Base-by-base conservation (phyloP, 495 filamentous ascomycete genomes). In the Trichodelitschia bisporula region DNA sequence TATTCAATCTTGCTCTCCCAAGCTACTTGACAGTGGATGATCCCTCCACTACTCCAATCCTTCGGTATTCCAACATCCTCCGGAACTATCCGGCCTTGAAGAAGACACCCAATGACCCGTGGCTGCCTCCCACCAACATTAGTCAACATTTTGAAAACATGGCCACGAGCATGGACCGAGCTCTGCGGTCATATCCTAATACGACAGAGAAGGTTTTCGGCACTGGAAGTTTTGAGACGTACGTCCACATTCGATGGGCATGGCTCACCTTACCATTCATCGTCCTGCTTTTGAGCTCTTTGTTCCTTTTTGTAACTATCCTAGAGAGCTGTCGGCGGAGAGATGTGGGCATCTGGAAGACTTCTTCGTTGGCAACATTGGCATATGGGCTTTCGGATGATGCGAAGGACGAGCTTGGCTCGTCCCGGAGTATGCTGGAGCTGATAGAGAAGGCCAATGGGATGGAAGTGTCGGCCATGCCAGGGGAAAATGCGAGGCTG, bases 341-440 rank as follows among this genome's bases (percentile, higher is more conserved):
- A 19, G 38, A 37, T 2, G 32, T 43, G 3, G 40, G 40, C 1
- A 30, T 43, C 9, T 37, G 40, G 34, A 43, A 43, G 30, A 43
- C 36, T 6, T 43, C 40, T 2, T 36, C 40, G 12, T 17, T 43
- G 9, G 40, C 40, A n/a, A 33, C 34, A 4, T 33, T 42, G 6
- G 12, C 36, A 2, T 33, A 42, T 15, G 40, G 40, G 18, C 32
- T 42, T 4, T 33, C 32, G 2, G 40, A 39, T 18, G 29, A 42
- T 3, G 35, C 36, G 36, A 36, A 36, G 21, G 25, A 31, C 19
- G 32, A 42, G 25, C 38, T 42, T 10, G 35, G 31, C 2, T 28
- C 28, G 4, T 41, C 39, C n/a, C n/a, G n/a, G n/a, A n/a, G n/a
- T n/a, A n/a, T n/a, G n/a, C n/a, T n/a, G n/a, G n/a, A n/a, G n/a